Evolutionary conservation across 352 stramenopile genomes (phyloP).

Genomic region (Globisporangium lucens): DNA sequence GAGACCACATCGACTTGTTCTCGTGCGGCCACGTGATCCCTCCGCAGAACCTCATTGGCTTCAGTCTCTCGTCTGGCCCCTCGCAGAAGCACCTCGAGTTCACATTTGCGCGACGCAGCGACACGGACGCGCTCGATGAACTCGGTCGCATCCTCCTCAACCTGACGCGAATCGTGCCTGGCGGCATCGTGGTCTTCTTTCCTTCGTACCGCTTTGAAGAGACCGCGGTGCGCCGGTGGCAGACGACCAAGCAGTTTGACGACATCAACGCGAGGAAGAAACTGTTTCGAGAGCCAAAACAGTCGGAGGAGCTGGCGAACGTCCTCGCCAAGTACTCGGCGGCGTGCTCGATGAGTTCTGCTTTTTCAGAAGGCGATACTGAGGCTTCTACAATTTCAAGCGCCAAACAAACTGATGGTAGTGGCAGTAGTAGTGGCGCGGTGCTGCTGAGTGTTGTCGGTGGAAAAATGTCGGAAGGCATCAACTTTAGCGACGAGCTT

Average conservation of each 20-base stretch:
- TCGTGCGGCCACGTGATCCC: slow-evolving; percentile 99
- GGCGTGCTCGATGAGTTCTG: slow-evolving; percentile 28
- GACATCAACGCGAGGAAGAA: slow-evolving; percentile 88
- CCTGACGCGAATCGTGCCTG: slow-evolving; percentile 86
- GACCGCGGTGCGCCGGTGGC: slow-evolving; percentile 84
- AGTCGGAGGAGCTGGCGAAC: slow-evolving; percentile 89
- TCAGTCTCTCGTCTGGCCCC: slow-evolving; percentile 75
- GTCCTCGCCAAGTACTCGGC: slow-evolving; percentile 87
- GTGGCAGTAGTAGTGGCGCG: slow-evolving; percentile 33
- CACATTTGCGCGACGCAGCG: slow-evolving; percentile 78
- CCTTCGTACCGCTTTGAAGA: slow-evolving; percentile 97
- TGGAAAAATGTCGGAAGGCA: slow-evolving; percentile 99
- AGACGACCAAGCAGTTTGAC: slow-evolving; percentile 68
- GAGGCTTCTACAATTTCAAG: neutral
- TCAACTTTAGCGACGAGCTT: slow-evolving; percentile 99
- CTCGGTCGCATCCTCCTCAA: slow-evolving; percentile 94
- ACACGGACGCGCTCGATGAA: slow-evolving; percentile 88
- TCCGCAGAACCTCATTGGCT: slow-evolving; percentile 86
- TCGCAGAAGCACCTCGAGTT: slow-evolving; percentile 93
- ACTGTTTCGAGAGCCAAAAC: slow-evolving; percentile 94
- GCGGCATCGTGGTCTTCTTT: slow-evolving; percentile 97
- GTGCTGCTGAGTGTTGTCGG: slow-evolving; percentile 97
- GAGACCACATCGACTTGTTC: slow-evolving; percentile 90
- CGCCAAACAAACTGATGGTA: neutral
- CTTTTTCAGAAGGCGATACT: neutral